phyloP scores from a whole-genome alignment of 2,329 filamentous ascomycete genomes.

The Alternaria hordeiaustralica region DNA sequence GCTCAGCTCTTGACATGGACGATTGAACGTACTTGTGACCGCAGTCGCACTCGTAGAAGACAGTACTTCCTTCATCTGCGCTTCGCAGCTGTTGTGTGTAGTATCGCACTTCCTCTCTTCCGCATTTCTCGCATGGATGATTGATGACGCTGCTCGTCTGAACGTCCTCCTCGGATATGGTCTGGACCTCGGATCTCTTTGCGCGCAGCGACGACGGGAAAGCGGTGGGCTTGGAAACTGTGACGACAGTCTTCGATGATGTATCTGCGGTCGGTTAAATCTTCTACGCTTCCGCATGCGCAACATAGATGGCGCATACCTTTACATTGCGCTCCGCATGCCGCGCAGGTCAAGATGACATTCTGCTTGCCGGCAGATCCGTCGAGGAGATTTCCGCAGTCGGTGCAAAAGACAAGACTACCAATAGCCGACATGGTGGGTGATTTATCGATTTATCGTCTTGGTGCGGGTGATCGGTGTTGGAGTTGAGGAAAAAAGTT shows the following conservation, averaged over 20 bases:
- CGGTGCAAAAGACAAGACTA: slow-evolving; percentile 88
- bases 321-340: slow-evolving; percentile 73
- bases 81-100: slow-evolving; percentile 85
- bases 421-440: slow-evolving; percentile 82
- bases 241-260: slow-evolving; percentile 74
- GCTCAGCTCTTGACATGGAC: background rate
- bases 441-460: slow-evolving; percentile 4
- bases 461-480: slow-evolving; percentile 1
- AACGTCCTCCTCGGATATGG: slow-evolving; percentile 77
- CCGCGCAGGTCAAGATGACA: slow-evolving; percentile 79
- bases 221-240: slow-evolving; percentile 83
- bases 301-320: background rate
- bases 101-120: slow-evolving; percentile 80
- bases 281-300: background rate
- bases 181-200: slow-evolving; percentile 85
- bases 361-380: slow-evolving; percentile 78
- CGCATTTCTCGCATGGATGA: slow-evolving; percentile 81
- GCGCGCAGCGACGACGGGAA: slow-evolving; percentile 90
- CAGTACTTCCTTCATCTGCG: slow-evolving; percentile 92
- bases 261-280: slow-evolving; percentile 26
- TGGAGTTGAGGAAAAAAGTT: slow-evolving; percentile 25
- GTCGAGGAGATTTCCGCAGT: slow-evolving; percentile 89
- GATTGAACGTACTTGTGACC: slow-evolving; percentile 72
- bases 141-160: slow-evolving; percentile 73
- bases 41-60: slow-evolving; percentile 90